Base-by-base conservation (phyloP, 495 filamentous ascomycete species). In the Antarctomyces pellizariae region DNA sequence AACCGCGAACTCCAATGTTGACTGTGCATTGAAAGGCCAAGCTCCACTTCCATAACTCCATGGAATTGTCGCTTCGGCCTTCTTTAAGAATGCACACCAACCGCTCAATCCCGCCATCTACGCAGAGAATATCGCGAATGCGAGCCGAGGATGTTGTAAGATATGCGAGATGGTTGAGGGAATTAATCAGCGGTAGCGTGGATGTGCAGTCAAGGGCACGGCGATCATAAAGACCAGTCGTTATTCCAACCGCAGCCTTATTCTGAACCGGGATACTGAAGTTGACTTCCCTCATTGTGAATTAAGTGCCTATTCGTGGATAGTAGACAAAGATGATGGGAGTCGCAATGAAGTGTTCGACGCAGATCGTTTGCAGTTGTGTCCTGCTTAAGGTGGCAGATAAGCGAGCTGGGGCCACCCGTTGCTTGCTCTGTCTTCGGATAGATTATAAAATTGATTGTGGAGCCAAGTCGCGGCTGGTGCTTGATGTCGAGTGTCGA, bases 11-110 rank as follows among this genome's bases (percentile, higher is more conserved):
- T 13, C 86, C 86, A 43, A 97, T 93, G 47, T 97, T 97, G 44
- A 95, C 82, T 16, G 93, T 83, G 47, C 89, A 95, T 44, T 95
- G 86, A 43, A 97, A 93, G 22, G 86, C 86, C 28, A 97, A 60
- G 43, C 92, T 97, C 86, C 86, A 97, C 56, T 95, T 95, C 89
- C 86, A 97, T 75, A 89, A 89, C 44, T 91, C 83, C 83, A 93
- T 92, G 70, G 92, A 67, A 47, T 95, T 82, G 55, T 80, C 80
- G 44, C 77, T 90, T 46, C 82, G 62, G 35, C 86, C 86, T 48
- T 86, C 75, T 53, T 97, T 97, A 43, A 97, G 65, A 45, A 97
- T 93, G 62, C 78, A 90, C 45, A 97, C 79, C 36, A 97, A 54
- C 36, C 84, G 52, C 59, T 97, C 86, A 42, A 95, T 78, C 25